Conservation (phyloP, 257 asterid species). For the Przewalskia tangutica region DNA sequence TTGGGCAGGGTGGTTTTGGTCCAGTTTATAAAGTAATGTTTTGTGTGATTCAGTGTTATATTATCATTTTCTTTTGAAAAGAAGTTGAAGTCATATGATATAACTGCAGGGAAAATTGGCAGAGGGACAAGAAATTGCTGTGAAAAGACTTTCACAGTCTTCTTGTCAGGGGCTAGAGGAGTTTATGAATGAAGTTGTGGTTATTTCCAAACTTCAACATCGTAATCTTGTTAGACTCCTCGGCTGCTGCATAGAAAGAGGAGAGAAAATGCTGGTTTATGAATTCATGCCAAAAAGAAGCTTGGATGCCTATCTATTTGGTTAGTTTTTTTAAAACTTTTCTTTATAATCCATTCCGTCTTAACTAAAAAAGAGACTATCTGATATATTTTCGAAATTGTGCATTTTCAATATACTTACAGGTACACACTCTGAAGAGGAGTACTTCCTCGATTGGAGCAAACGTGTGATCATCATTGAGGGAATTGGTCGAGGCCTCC, state of each 20-base stretch:
- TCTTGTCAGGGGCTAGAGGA: constrained; percentile 47
- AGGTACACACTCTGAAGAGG: neutral
- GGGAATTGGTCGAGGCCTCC: constrained; percentile 58
- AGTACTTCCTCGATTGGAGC: constrained; percentile 31
- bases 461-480: constrained; percentile 37
- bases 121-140: constrained; percentile 43
- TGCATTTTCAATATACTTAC: neutral
- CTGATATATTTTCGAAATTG: neutral
- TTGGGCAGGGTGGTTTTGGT: constrained; percentile 65
- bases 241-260: constrained; percentile 43
- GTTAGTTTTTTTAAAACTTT: constrained; percentile 12
- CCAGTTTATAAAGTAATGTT: constrained; percentile 45
- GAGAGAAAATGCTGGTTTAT: constrained; percentile 40
- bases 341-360: neutral
- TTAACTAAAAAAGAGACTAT: neutral
- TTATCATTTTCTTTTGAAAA: neutral
- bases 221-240: constrained; percentile 41
- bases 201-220: constrained; percentile 52
- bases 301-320: constrained; percentile 37
- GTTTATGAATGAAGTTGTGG: constrained; percentile 49
- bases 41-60: neutral
- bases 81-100: constrained; percentile 8
- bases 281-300: constrained; percentile 57
- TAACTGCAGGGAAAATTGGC: constrained; percentile 26
- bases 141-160: constrained; percentile 45